phyloP scores from a whole-genome alignment of 176 grass and related monocot genomes.

The Juncus effusus region DNA sequence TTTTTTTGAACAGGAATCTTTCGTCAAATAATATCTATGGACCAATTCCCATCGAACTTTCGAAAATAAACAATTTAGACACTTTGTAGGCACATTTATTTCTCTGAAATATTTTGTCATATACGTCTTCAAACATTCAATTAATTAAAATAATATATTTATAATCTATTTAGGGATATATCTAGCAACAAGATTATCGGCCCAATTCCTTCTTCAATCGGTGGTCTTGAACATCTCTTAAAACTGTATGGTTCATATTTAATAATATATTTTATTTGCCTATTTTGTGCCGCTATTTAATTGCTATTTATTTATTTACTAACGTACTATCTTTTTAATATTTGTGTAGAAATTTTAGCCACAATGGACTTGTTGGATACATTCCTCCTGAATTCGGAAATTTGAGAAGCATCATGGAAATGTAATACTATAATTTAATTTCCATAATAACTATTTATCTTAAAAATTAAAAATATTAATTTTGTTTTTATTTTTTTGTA shows the following conservation, averaged over 20 bases:
- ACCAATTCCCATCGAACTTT: conserved; percentile 79
- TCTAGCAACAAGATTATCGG: conserved; percentile 80
- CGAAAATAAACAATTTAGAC: conserved; percentile 89
- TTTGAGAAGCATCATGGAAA: conserved; percentile 93
- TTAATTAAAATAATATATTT: conserved; percentile 20
- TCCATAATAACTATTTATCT: not conserved
- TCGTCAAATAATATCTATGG: conserved; percentile 82
- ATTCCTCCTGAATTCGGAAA: conserved; percentile 91
- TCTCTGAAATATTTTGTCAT: not conserved
- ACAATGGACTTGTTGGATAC: conserved; percentile 64
- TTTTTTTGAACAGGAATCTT: conserved; percentile 56
- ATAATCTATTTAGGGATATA: conserved; percentile 55
- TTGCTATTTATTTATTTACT: conserved; percentile 2
- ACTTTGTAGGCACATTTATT: conserved; percentile 58
- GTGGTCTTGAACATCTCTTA: conserved; percentile 84
- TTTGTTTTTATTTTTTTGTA: conserved; percentile 23
- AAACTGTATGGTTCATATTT: conserved; percentile 54
- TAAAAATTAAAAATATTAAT: conserved; percentile 28
- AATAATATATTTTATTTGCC: not conserved
- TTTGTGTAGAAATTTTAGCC: conserved; percentile 80
- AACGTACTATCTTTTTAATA: conserved; percentile 16
- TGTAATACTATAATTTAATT: conserved; percentile 39
- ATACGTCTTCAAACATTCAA: conserved; percentile 7
- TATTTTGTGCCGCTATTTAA: not conserved
- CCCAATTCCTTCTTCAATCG: conserved; percentile 70